A percentile compares a stretch with the other conserved stretches of the same genome.
These are phyloP conservation scores for Podospora fimiseda DNA, from an alignment of 495 filamentous ascomycete species.

Conservation along the genomic window DNA sequence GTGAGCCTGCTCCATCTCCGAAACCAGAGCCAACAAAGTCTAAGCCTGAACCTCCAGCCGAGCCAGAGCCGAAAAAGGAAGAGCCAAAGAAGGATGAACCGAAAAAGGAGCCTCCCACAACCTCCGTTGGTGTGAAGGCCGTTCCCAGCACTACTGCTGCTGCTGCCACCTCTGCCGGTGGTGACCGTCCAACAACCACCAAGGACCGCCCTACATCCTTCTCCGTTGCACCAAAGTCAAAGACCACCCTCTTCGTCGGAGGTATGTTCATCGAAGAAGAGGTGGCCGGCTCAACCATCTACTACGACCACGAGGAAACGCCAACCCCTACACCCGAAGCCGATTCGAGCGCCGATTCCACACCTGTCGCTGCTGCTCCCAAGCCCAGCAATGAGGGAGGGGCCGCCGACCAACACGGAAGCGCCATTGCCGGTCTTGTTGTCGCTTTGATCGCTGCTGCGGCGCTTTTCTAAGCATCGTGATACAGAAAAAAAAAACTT, in stretches of 20 bases:
- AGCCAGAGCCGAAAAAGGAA: neutral
- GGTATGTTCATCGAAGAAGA: conserved; percentile 34
- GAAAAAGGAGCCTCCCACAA: neutral
- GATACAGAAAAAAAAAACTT: neutral
- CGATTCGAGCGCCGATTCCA: conserved; percentile 2
- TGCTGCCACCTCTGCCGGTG: neutral
- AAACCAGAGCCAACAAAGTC: neutral
- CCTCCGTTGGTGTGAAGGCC: neutral
- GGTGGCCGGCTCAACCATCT: conserved; percentile 5
- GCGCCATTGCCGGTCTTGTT: conserved; percentile 40
- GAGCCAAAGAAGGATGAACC: neutral
- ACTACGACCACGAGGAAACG: too few relatives aligned
- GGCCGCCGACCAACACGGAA: conserved; percentile 31
- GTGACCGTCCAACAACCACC: conserved; percentile 1
- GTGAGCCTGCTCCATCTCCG: neutral
- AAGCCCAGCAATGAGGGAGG: conserved; percentile 34
- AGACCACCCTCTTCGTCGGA: conserved; percentile 7
- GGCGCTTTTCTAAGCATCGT: conserved; percentile 30
- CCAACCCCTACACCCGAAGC: too few relatives aligned
- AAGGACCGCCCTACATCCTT: conserved; percentile 6
- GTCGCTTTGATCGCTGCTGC: conserved; percentile 43
- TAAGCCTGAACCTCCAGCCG: neutral
- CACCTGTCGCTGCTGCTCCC: conserved; percentile 8
- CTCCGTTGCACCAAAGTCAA: conserved; percentile 9
- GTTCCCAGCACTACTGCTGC: neutral